Percentiles rank a stretch among this genome's conserved stretches.
Conservation (phyloP, 2,329 filamentous ascomycete genomes). For the Fusarium subglutinans region DNA sequence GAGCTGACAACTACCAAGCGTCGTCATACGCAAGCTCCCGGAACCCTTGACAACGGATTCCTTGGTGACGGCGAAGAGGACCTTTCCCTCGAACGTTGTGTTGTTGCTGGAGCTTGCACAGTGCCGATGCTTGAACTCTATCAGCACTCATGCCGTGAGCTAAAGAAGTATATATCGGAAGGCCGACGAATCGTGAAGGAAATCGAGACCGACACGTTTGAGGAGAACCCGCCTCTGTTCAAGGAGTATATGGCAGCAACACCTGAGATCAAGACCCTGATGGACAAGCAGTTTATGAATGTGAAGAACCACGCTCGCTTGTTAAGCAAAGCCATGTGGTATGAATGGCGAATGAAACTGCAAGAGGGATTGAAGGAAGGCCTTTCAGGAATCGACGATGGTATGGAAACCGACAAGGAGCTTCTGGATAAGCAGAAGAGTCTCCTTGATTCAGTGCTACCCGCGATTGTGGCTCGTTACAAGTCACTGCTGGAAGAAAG, state of each 20-base stretch:
- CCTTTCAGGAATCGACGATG: constrained; percentile 77
- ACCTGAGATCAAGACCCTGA: constrained; percentile 81
- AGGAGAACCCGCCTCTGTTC: constrained; percentile 92
- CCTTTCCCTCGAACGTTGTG: constrained; percentile 75
- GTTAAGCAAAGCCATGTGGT: constrained; percentile 96
- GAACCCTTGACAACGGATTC: constrained; percentile 54
- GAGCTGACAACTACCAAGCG: constrained; percentile 96
- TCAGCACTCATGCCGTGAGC: constrained; percentile 92
- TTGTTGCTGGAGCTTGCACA: constrained; percentile 89
- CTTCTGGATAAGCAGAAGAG: constrained; percentile 73
- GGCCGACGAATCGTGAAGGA: constrained; percentile 89
- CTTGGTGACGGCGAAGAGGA: constrained; percentile 58
- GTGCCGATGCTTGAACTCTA: constrained; percentile 94
- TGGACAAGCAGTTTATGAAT: constrained; percentile 98
- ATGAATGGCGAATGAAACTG: constrained; percentile 94
- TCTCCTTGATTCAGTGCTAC: constrained; percentile 73
- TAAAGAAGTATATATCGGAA: constrained; percentile 96
- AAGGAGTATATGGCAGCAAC: constrained; percentile 89
- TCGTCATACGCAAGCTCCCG: constrained; percentile 79
- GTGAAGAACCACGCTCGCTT: constrained; percentile 92
- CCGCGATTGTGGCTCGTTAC: constrained; percentile 68
- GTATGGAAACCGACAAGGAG: constrained; percentile 78
- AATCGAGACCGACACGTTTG: constrained; percentile 87
- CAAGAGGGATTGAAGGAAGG: constrained; percentile 83
- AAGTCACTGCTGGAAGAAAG: constrained; percentile 71